Evolutionary conservation across 495 filamentous ascomycete genomes (phyloP), one percentile per base, ranked within the genome.

Genomic region (Penicillium diatomitis): DNA sequence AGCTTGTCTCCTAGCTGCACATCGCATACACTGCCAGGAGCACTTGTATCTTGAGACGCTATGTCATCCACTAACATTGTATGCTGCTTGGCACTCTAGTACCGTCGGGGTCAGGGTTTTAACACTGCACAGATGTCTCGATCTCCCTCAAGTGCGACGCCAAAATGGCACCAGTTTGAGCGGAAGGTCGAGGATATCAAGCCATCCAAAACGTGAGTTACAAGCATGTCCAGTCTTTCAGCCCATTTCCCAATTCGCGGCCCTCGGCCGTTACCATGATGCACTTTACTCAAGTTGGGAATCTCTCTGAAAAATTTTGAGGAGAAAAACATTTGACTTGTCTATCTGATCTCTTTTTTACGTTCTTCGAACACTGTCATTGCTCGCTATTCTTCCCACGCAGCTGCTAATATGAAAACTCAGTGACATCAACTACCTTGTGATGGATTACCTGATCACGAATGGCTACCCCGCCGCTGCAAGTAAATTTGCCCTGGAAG

Each of bases 251-350:
- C 39, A 40, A 45, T 27, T 20, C 20, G 7, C 40, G 39, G 7
- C 9, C 33, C 12, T 12, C 9, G 38, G 39, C 30, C 55, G 48
- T 57, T 62, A 52, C 57, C 48, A 91, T 92, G 89, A 96, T 96
- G 92, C 57, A 78, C 77, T 70, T 63, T 66, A 75, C 74, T 83
- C 83, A 91, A 91, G 91, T 91, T 97, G 92, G 92, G 94, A 99
- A 99, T 99, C 92, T 99, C 92, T 99, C 92, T 81, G 86, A 98
- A 86, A 67, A 56, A 35, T 51, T 63, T 71, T 97, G 92, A 82
- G 82, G 92, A 97, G 86, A 90, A 84, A 75, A 74, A 48, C 41
- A 72, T 79, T 20, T 80, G 75, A 84, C 82, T 86, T 87, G 81
- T 80, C 45, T 65, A 69, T 80, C 81, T 88, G 80, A 85, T 51